phyloP scores from a whole-genome alignment of 2,329 filamentous ascomycete genomes.

The Leptographium lundbergii region DNA sequence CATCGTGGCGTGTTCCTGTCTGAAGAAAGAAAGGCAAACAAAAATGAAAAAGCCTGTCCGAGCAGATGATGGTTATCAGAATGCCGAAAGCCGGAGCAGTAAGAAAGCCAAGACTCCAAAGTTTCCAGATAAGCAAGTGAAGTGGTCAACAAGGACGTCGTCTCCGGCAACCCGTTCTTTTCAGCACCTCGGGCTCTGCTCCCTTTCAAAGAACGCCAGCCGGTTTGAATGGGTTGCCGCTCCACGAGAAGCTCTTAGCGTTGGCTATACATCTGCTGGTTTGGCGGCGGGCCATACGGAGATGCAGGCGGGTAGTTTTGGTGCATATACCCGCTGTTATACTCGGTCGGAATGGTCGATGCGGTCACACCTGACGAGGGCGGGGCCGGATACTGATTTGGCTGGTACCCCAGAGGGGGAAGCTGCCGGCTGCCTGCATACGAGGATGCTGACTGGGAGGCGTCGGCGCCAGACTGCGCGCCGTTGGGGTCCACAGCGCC shows the following conservation, averaged over 20 bases:
- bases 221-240: not conserved
- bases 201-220: not conserved
- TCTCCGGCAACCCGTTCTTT: not conserved
- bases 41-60: not conserved
- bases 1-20: not conserved
- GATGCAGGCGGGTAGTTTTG: constrained; percentile 45
- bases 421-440: constrained; percentile 52
- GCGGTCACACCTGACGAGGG: constrained; percentile 40
- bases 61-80: not conserved
- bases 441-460: constrained; percentile 41
- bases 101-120: not conserved
- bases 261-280: constrained; percentile 48
- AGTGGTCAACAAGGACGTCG: not conserved
- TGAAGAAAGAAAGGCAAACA: not conserved
- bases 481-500: constrained; percentile 41
- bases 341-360: constrained; percentile 42
- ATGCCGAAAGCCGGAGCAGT: not conserved
- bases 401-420: constrained; percentile 63
- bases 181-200: not conserved
- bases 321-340: constrained; percentile 42
- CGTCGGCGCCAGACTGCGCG: constrained; percentile 33
- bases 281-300: constrained; percentile 42
- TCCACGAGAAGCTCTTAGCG: constrained; percentile 12
- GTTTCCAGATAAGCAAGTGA: not conserved
- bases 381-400: constrained; percentile 53